Evolutionary conservation across 2,329 filamentous ascomycete species (phyloP).

Genomic region (Penicillium sp.): DNA sequence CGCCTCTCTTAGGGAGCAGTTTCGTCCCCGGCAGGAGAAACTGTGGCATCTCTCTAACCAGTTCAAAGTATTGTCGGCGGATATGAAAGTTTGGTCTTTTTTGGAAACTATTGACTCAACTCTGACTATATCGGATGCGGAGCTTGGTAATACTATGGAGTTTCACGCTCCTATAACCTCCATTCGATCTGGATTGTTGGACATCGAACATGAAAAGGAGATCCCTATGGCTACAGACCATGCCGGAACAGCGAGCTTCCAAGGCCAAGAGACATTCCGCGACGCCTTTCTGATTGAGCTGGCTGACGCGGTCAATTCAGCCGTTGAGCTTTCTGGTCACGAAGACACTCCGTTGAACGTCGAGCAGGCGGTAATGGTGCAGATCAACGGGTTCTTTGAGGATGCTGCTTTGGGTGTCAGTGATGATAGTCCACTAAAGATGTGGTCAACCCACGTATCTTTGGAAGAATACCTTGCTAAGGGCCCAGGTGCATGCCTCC

Average conservation of each 20-base stretch:
- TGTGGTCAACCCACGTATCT: slow-evolving; percentile 32
- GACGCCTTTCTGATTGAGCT: slow-evolving; percentile 28
- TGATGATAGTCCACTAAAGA: slow-evolving; percentile 39
- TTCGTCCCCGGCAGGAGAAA: slow-evolving; percentile 52
- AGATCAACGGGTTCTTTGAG: slow-evolving; percentile 62
- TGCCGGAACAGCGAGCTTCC: slow-evolving; percentile 32
- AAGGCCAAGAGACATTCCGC: slow-evolving; percentile 30
- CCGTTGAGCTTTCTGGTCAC: slow-evolving; percentile 26
- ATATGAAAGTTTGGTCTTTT: slow-evolving; percentile 62
- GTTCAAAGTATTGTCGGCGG: slow-evolving; percentile 58
- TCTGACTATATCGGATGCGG: slow-evolving; percentile 45
- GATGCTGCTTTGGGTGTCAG: slow-evolving; percentile 57
- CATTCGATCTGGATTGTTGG: slow-evolving; percentile 36
- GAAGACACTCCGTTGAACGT: slow-evolving; percentile 51
- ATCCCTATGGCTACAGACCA: slow-evolving; percentile 34
- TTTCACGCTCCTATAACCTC: slow-evolving; percentile 62
- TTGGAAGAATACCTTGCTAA: slow-evolving; percentile 53
- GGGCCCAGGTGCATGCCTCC: slow-evolving; percentile 57
- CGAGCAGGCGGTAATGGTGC: slow-evolving; percentile 56
- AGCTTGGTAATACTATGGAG: slow-evolving; percentile 48
- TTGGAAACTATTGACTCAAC: slow-evolving; percentile 63
- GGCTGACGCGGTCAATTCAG: slow-evolving; percentile 16
- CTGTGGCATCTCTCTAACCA: slow-evolving; percentile 53
- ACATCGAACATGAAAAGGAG: slow-evolving; percentile 35
- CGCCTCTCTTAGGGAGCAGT: slow-evolving; percentile 49